These are phyloP conservation scores for Fusarium tupiense DNA, from an alignment of 2,329 filamentous ascomycete genomes.

Conservation along the genomic window DNA sequence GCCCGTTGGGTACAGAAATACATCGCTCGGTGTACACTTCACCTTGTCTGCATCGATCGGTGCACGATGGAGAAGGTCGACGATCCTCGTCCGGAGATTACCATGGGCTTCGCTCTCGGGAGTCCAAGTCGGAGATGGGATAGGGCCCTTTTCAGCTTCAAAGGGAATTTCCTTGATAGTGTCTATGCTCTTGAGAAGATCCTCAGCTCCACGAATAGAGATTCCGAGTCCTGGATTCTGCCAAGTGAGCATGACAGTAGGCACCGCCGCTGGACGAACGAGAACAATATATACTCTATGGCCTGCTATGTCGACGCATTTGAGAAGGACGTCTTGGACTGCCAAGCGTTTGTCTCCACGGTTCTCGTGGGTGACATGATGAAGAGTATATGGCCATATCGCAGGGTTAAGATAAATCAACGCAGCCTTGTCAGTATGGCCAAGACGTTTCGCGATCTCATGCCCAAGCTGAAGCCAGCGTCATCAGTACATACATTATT, in stretches of 20 bases:
- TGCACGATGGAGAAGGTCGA: slow-evolving; percentile 54
- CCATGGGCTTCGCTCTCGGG: slow-evolving; percentile 51
- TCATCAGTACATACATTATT: not conserved
- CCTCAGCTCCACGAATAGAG: slow-evolving; percentile 57
- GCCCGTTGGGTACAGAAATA: slow-evolving; percentile 64
- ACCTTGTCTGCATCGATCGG: slow-evolving; percentile 45
- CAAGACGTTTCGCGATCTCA: slow-evolving; percentile 48
- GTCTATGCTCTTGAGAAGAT: slow-evolving; percentile 52
- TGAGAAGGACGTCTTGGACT: slow-evolving; percentile 49
- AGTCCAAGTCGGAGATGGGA: slow-evolving; percentile 52
- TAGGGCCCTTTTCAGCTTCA: slow-evolving; percentile 6
- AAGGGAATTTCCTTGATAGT: slow-evolving; percentile 49
- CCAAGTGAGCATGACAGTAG: slow-evolving; percentile 56
- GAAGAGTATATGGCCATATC: slow-evolving; percentile 44
- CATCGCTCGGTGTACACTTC: slow-evolving; percentile 49
- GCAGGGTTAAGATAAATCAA: slow-evolving; percentile 48
- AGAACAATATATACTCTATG: slow-evolving; percentile 57
- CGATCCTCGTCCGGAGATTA: slow-evolving; percentile 53
- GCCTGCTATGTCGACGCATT: slow-evolving; percentile 53
- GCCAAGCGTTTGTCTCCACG: slow-evolving; percentile 50
- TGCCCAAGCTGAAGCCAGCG: slow-evolving; percentile 48
- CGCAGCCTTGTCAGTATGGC: slow-evolving; percentile 40
- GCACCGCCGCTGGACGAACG: slow-evolving; percentile 50
- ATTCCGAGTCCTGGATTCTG: slow-evolving; percentile 57
- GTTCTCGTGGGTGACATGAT: slow-evolving; percentile 47